Evolutionary conservation across 805 yeast species (phyloP).

Genomic region (Pichia californica): DNA sequence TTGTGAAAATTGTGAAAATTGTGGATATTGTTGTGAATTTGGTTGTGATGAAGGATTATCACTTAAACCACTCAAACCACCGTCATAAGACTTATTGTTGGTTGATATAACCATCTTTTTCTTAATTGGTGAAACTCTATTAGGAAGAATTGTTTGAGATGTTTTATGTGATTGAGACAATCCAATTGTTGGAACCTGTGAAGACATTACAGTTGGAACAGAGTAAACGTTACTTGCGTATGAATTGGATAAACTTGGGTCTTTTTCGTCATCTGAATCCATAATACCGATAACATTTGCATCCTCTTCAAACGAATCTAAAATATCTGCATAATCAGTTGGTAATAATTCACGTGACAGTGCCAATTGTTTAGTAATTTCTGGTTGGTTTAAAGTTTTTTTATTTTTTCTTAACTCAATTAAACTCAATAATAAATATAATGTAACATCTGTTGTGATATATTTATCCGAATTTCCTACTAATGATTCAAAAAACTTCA

Average conservation of each 20-base stretch:
- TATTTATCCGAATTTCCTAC: background rate
- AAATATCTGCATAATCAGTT: conserved; percentile 6
- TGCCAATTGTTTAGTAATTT: conserved; percentile 2
- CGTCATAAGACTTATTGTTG: no score
- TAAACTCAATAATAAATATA: conserved; percentile 9
- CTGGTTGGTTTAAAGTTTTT: background rate
- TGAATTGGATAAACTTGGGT: background rate
- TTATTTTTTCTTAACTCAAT: conserved; percentile 4
- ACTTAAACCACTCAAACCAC: no score
- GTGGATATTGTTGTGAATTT: conserved; percentile 6
- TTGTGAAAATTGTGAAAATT: conserved; percentile 7
- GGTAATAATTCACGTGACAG: background rate
- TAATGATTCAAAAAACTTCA: conserved; percentile 1
- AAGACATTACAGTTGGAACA: conserved; percentile 3
- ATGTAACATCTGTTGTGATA: conserved; percentile 2
- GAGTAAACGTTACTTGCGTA: background rate
- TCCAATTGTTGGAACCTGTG: conserved; percentile 1
- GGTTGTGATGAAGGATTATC: background rate
- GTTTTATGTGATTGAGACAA: no score
- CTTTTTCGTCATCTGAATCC: conserved; percentile 4
- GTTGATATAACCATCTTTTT: no score
- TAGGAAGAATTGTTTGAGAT: no score
- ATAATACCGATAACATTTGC: conserved; percentile 9
- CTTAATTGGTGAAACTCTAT: no score
- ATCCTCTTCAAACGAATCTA: conserved; percentile 12